Conservation (phyloP, 176 grass and related monocot genomes). For the Oryza glumipatula region DNA sequence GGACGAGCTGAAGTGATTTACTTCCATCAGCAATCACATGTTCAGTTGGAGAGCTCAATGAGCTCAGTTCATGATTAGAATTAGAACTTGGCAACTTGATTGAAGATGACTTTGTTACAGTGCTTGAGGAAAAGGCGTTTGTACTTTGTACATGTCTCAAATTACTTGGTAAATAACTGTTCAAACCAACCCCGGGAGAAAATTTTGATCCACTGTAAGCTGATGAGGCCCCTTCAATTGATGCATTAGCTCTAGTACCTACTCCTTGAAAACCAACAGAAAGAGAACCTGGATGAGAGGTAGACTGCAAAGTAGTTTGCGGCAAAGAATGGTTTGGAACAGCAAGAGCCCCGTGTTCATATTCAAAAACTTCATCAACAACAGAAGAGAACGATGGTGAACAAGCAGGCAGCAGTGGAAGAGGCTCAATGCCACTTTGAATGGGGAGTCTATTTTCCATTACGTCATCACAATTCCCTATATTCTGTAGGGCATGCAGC, state of each 20-base stretch:
- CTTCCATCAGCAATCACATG: slow-evolving; percentile 48
- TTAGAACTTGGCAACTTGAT: slow-evolving; percentile 58
- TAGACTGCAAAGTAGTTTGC: slow-evolving; percentile 49
- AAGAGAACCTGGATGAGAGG: slow-evolving; percentile 43
- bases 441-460: slow-evolving; percentile 51
- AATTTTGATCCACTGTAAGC: slow-evolving; percentile 45
- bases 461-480: slow-evolving; percentile 47
- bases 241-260: slow-evolving; percentile 44
- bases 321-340: slow-evolving; percentile 32
- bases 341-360: slow-evolving; percentile 45
- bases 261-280: slow-evolving; percentile 60
- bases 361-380: slow-evolving; percentile 94
- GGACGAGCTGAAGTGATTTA: slow-evolving; percentile 46
- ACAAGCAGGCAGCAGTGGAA: slow-evolving; percentile 58
- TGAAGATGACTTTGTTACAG: slow-evolving; percentile 49
- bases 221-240: slow-evolving; percentile 51
- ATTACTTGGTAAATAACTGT: slow-evolving; percentile 50
- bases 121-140: slow-evolving; percentile 49
- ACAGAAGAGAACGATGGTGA: slow-evolving; percentile 91
- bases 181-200: slow-evolving; percentile 40
- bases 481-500: slow-evolving; percentile 59
- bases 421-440: slow-evolving; percentile 53
- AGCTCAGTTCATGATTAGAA: slow-evolving; percentile 62
- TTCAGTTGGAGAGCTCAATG: slow-evolving; percentile 49
- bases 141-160: slow-evolving; percentile 50